Base-by-base conservation (phyloP, 192 early-diverging fungal species). In the Phycomyces blakesleeanus region DNA sequence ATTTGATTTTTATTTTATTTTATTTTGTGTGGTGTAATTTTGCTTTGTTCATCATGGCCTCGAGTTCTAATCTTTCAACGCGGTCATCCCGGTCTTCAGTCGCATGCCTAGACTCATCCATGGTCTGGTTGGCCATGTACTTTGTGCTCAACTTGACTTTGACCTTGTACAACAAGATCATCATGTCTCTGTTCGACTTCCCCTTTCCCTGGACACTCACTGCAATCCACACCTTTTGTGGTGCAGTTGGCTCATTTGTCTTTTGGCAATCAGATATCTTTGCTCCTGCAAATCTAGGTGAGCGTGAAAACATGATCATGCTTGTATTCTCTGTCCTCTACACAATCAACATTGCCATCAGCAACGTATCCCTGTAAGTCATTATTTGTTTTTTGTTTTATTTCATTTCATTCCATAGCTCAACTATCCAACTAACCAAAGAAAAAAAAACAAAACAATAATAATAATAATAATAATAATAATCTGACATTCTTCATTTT, bases 201-300 rank as follows among this genome's bases (percentile, higher is more conserved):
- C 78, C 76, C 5, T 93, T 85, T 65, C 93, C 93, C 7, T 93
- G 93, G 93, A 85, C 89, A 7, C 77, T 96, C 0, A 96, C 93
- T 0, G 90, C 89, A 1, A 83, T 92, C 56, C 93, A 96, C 68
- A 88, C 87, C 9, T 61, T 92, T 1, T 82, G 85, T 52, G 83
- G 88, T 42, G 81, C 85, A 1, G 61, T 91, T 22, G 93, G 93
- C 0, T 87, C 83, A 25, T 74, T 78, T 27, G 20, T 75, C 25
- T 76, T 83, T 53, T 80, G 66, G 25, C 63, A 56, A 54, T 37
- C 70, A 12, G 86, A 82, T 3, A 50, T 75, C 5, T 85, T 86
- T 50, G 78, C 73, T 15, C 88, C 87, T 14, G 57, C 65, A 24
- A 55, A 67, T 2, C 75, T 91, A 2, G 78, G 76, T n/a, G 67